phyloP scores from a whole-genome alignment of 805 yeast species.

The Metschnikowia corniflorae region DNA sequence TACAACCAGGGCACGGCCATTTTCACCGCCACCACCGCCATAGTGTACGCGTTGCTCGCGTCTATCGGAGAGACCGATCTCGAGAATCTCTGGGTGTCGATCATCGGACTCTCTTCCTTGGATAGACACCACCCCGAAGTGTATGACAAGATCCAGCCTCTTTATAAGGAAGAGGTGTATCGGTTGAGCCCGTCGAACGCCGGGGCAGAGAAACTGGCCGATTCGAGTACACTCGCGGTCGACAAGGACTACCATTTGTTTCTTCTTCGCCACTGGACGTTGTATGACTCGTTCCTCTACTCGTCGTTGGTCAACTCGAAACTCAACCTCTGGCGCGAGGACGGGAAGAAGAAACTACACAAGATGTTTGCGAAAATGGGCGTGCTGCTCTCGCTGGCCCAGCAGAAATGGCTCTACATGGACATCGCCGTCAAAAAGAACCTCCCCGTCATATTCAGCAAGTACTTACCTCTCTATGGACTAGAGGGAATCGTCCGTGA shows the following conservation, averaged over 20 bases:
- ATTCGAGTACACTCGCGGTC: slow-evolving; percentile 48
- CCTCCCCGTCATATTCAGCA: slow-evolving; percentile 62
- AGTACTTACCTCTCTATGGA: slow-evolving; percentile 71
- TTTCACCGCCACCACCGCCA: slow-evolving; percentile 70
- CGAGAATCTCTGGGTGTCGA: slow-evolving; percentile 77
- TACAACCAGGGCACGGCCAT: slow-evolving; percentile 81
- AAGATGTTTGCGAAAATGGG: slow-evolving; percentile 97
- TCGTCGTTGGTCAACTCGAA: slow-evolving; percentile 91
- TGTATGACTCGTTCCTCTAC: slow-evolving; percentile 86
- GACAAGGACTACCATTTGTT: slow-evolving; percentile 87
- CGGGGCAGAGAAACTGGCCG: slow-evolving; percentile 33
- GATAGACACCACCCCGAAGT: slow-evolving; percentile 71
- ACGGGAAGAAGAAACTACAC: slow-evolving; percentile 81
- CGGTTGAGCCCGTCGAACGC: slow-evolving; percentile 51
- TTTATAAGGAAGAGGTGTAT: slow-evolving; percentile 76
- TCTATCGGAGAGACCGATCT: slow-evolving; percentile 76
- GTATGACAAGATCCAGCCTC: slow-evolving; percentile 67
- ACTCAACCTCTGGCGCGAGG: slow-evolving; percentile 84
- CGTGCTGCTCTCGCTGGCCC: slow-evolving; percentile 80
- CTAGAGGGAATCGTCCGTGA: slow-evolving; percentile 78
- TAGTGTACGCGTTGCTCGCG: slow-evolving; percentile 74
- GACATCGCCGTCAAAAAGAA: slow-evolving; percentile 74
- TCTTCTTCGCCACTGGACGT: slow-evolving; percentile 85
- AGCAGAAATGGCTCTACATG: slow-evolving; percentile 90
- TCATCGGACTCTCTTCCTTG: slow-evolving; percentile 82